These are phyloP conservation scores for Syzygium oleosum DNA, from an alignment of 345 rosid genomes.

Conservation along the genomic window DNA sequence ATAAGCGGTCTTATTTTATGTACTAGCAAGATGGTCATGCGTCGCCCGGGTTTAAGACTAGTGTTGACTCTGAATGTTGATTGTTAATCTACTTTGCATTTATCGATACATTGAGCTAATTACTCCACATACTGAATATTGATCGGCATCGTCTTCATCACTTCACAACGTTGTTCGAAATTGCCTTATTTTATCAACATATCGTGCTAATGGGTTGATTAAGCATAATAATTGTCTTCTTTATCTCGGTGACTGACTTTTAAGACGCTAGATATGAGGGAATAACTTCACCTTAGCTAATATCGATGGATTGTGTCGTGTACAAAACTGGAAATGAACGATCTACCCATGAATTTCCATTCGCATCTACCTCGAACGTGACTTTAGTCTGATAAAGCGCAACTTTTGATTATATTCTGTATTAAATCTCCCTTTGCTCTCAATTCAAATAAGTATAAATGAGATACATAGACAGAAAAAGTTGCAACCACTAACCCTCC, in stretches of 20 bases:
- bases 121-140: not conserved
- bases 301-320: not conserved
- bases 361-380: not conserved
- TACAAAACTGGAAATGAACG: not conserved
- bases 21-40: no score
- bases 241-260: not conserved
- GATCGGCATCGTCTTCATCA: not conserved
- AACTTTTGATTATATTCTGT: no score
- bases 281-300: not conserved
- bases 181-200: not conserved
- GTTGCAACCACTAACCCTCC: no score
- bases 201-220: not conserved
- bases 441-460: no score
- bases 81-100: not conserved
- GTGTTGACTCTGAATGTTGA: not conserved
- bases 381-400: not conserved
- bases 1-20: no score
- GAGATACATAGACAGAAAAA: no score
- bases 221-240: not conserved
- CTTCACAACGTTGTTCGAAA: not conserved
- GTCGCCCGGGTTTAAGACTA: no score
- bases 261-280: not conserved
- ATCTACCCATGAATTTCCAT: not conserved
- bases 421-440: no score
- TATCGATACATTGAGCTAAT: no score